These are phyloP conservation scores for Elongisporangium prolatum DNA, from an alignment of 352 stramenopile species.

Conservation along the genomic window DNA sequence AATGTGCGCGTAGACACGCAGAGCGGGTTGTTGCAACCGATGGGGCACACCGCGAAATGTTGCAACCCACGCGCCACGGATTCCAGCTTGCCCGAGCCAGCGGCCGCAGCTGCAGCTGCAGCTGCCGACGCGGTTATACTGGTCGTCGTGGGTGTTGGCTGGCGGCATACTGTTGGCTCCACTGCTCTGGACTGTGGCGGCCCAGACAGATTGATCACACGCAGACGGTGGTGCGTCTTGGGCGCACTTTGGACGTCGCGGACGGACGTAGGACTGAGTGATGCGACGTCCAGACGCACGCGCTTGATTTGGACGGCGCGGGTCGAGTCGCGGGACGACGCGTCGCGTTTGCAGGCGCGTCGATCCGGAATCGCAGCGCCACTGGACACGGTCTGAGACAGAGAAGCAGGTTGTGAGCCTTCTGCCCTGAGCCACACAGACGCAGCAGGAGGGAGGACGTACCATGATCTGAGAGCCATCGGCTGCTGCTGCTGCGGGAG, in stretches of 20 bases:
- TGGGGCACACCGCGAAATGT: constrained; percentile 31
- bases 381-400: background rate
- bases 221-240: constrained; percentile 9
- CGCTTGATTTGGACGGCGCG: background rate
- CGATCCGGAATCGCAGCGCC: background rate
- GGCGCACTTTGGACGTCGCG: constrained; percentile 27
- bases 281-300: background rate
- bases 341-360: background rate
- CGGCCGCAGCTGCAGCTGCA: constrained; percentile 8
- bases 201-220: constrained; percentile 4
- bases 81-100: constrained; percentile 44
- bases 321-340: background rate
- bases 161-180: background rate
- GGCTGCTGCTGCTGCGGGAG: background rate
- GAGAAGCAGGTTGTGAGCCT: background rate
- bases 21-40: constrained; percentile 43
- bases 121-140: constrained; percentile 8
- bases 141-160: constrained; percentile 4
- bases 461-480: background rate
- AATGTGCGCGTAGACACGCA: constrained; percentile 53
- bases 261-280: constrained; percentile 37
- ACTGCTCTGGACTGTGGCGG: background rate
- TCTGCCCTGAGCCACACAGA: background rate
- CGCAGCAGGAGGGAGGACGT: background rate
- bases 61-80: constrained; percentile 48